Conservation (phyloP, 2,329 filamentous ascomycete genomes). For the Chaetomiaceae sp. region DNA sequence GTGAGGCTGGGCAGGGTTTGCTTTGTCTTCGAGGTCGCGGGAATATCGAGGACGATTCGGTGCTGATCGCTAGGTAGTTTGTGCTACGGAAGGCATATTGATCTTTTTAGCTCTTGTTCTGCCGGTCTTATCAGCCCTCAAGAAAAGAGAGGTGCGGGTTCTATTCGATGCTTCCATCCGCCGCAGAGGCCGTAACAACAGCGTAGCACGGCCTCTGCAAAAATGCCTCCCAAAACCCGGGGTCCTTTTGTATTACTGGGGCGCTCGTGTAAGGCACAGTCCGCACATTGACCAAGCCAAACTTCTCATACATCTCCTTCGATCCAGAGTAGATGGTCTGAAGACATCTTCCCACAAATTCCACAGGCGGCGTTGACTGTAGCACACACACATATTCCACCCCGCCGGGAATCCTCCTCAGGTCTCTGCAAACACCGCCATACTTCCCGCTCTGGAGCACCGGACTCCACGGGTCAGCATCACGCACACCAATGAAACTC, state of each 20-base stretch:
- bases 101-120: no score
- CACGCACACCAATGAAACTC: conserved; percentile 19
- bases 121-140: no score
- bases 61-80: no score
- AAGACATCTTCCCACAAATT: conserved; percentile 14
- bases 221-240: conserved; percentile 2
- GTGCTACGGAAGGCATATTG: no score
- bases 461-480: conserved; percentile 9
- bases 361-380: conserved; percentile 2
- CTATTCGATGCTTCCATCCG: no score
- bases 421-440: background rate
- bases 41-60: no score
- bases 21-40: no score
- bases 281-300: conserved; percentile 7
- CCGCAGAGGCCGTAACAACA: background rate
- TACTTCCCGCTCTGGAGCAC: conserved; percentile 1
- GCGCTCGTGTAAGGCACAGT: background rate
- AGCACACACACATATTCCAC: conserved; percentile 10
- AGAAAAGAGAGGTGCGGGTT: no score
- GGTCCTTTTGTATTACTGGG: background rate
- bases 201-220: background rate
- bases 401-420: background rate
- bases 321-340: conserved; percentile 2
- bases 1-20: no score
- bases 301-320: conserved; percentile 8